These are phyloP conservation scores for Aaosphaeria pasadenensis DNA, from an alignment of 2,329 filamentous ascomycete genomes.

Conservation along the genomic window DNA sequence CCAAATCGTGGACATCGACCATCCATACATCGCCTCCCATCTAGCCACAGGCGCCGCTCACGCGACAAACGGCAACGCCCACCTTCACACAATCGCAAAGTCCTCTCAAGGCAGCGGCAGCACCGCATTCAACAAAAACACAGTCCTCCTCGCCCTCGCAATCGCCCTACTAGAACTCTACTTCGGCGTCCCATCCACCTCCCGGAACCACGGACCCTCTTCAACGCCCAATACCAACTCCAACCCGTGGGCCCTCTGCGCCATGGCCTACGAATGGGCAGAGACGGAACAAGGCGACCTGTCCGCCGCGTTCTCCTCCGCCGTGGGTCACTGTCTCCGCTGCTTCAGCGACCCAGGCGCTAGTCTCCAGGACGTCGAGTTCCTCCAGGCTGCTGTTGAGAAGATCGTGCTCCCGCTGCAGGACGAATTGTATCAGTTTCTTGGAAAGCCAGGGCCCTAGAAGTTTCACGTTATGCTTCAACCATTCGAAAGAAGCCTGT, in stretches of 20 bases:
- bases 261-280: slow-evolving; percentile 33
- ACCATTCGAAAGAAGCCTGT: no score
- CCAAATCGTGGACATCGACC: slow-evolving; percentile 26
- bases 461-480: no score
- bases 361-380: slow-evolving; percentile 31
- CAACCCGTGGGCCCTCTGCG: slow-evolving; percentile 28
- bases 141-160: slow-evolving; percentile 31
- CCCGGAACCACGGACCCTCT: slow-evolving; percentile 15
- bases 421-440: slow-evolving; percentile 34
- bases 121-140: slow-evolving; percentile 26
- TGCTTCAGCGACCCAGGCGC: slow-evolving; percentile 33
- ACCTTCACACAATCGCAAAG: slow-evolving; percentile 10
- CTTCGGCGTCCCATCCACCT: slow-evolving; percentile 32
- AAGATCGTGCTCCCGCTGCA: slow-evolving; percentile 36
- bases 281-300: slow-evolving; percentile 32
- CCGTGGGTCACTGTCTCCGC: slow-evolving; percentile 32
- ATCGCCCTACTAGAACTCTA: slow-evolving; percentile 35
- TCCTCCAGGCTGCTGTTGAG: slow-evolving; percentile 35
- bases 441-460: slow-evolving; percentile 26
- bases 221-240: slow-evolving; percentile 11
- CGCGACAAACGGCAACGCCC: slow-evolving; percentile 5
- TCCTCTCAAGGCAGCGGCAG: no score
- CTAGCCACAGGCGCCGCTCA: slow-evolving; percentile 5
- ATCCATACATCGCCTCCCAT: slow-evolving; percentile 27
- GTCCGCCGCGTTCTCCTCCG: slow-evolving; percentile 32